Conservation (phyloP, 148 eudicot genomes). For the Fagopyrum esculentum region DNA sequence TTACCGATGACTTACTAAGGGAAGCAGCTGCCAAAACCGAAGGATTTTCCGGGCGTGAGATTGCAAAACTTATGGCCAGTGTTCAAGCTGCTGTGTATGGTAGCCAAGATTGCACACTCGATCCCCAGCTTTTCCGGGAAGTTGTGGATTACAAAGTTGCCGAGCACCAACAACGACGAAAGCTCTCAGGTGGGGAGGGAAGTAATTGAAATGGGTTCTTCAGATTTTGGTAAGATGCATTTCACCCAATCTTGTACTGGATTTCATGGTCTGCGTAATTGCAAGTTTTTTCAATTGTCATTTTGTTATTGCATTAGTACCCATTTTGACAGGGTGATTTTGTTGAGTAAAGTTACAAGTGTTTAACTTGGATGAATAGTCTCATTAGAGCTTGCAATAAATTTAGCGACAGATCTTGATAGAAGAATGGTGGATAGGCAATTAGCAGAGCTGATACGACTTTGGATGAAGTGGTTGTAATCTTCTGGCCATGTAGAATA, state of each 20-base stretch:
- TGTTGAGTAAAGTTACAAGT: background rate
- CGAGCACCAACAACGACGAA: slow-evolving; percentile 88
- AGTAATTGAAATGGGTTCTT: background rate
- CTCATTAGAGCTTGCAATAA: background rate
- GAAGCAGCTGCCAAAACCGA: slow-evolving; percentile 89
- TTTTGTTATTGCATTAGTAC: background rate
- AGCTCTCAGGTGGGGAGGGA: slow-evolving; percentile 45
- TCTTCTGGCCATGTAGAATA: background rate
- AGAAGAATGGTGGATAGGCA: background rate
- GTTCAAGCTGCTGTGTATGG: slow-evolving; percentile 98
- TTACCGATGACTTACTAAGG: slow-evolving; percentile 63
- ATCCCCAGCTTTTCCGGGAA: slow-evolving; percentile 72
- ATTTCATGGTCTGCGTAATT: background rate
- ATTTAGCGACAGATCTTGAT: background rate
- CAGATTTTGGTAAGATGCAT: background rate
- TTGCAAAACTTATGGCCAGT: slow-evolving; percentile 96
- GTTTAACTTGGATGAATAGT: background rate
- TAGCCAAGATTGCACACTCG: slow-evolving; percentile 74
- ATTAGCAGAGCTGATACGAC: background rate
- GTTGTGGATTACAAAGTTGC: slow-evolving; percentile 98
- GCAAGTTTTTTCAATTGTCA: background rate
- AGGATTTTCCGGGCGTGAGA: slow-evolving; percentile 96
- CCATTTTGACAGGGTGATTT: background rate
- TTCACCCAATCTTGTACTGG: background rate
- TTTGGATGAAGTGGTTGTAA: background rate